Evolutionary conservation across 2,329 filamentous ascomycete genomes (phyloP), one percentile per base, ranked within the genome.

Genomic region (Nigrospora sphaerica): DNA sequence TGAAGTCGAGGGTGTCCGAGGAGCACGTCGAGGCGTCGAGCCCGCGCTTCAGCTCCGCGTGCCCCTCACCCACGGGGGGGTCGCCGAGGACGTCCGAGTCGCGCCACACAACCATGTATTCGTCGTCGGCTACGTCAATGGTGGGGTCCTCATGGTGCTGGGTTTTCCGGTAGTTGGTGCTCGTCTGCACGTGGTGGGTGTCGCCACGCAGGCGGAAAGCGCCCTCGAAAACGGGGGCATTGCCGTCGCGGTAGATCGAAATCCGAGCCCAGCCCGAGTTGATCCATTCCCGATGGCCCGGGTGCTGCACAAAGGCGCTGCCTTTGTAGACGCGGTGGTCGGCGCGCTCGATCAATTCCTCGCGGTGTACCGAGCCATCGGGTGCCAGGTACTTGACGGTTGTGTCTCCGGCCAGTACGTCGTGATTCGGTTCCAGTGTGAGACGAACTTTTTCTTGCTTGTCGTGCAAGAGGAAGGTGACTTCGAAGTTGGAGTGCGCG

Each of bases 81-180:
- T 63, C 57, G 37, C 57, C 55, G 32, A 70, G 63, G 59, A 96
- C 81, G 63, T 98, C 93, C 28, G 90, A 95, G 61, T 97, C 91
- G 53, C 91, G 81, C 77, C 88, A 97, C 1, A 96, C 77, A 33
- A 96, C 75, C 91, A 98, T 93, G 60, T 80, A 85, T 50, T 95
- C 87, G 32, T 83, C 77, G 5, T 61, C 58, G 17, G 70, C 73
- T 39, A 70, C 66, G 13, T 77, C 68, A 9, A 88, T 63, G 23
- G 77, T 70, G 2, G 90, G 88, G 62, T 98, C 93, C 39, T 83
- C 70, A 18, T 70, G 63, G 50, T 88, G 80, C 59, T 80, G 85
- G 39, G 88, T 90, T 53, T 80, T 75, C 61, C 80, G 74, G 61
- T 93, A 98, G 51, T 82, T 85, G 28, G 77, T 77, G 51, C 78